A percentile compares a stretch with the other conserved stretches of the same genome.
phyloP scores from a whole-genome alignment of 495 filamentous ascomycete genomes.

The Cenococcum geophilum region DNA sequence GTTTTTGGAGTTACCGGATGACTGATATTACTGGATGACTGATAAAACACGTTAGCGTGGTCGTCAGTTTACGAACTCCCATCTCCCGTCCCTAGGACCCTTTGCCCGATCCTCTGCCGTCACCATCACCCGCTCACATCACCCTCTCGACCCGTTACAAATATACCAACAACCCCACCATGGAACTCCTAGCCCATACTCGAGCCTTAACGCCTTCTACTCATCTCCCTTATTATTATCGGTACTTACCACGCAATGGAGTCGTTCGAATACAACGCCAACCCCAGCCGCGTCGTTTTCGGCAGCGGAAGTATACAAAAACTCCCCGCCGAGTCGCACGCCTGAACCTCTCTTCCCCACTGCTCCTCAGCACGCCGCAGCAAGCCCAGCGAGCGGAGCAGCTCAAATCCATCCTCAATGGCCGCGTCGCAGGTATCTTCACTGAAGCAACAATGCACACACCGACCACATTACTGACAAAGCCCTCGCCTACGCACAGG shows the following conservation, averaged over 20 bases:
- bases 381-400: conserved; percentile 49
- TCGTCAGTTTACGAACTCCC: too few relatives aligned
- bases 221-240: too few relatives aligned
- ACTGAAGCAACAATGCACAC: conserved; percentile 64
- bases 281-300: conserved; percentile 56
- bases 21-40: too few relatives aligned
- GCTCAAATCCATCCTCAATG: conserved; percentile 47
- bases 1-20: too few relatives aligned
- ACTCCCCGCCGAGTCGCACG: conserved; percentile 55
- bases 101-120: too few relatives aligned
- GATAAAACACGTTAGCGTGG: too few relatives aligned
- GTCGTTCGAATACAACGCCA: conserved; percentile 56
- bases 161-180: too few relatives aligned
- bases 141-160: too few relatives aligned
- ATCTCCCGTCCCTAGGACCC: too few relatives aligned
- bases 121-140: too few relatives aligned
- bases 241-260: conserved; percentile 43
- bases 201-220: too few relatives aligned
- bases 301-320: conserved; percentile 56
- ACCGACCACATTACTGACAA: conserved; percentile 57
- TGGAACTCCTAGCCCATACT: too few relatives aligned
- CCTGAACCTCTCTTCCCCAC: conserved; percentile 48
- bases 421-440: conserved; percentile 53
- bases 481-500: conserved; percentile 50
- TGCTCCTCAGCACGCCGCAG: conserved; percentile 55